Percentiles rank a stretch among this genome's conserved stretches.
These are phyloP conservation scores for Dimargaris verticillata DNA, from an alignment of 192 early-diverging fungal species.

Conservation along the genomic window DNA sequence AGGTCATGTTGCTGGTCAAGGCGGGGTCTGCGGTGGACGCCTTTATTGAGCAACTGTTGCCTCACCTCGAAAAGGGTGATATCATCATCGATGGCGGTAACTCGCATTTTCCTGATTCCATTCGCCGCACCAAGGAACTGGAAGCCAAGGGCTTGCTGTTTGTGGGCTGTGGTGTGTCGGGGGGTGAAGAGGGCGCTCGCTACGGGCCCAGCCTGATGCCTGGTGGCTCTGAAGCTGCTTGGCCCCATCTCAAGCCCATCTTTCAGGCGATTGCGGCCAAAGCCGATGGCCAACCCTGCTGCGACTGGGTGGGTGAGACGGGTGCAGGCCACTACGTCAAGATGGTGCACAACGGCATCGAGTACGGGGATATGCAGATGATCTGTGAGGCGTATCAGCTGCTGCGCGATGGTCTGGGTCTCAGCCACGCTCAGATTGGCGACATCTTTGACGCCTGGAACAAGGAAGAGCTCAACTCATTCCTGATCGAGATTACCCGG, in stretches of 20 bases:
- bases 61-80: slow-evolving; percentile 76
- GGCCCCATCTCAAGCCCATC: slow-evolving; percentile 85
- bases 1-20: slow-evolving; percentile 98
- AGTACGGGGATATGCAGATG: slow-evolving; percentile 99
- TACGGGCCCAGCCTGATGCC: slow-evolving; percentile 95
- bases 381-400: slow-evolving; percentile 91
- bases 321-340: slow-evolving; percentile 99
- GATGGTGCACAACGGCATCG: slow-evolving; percentile 99
- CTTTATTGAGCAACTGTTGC: slow-evolving; percentile 83
- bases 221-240: slow-evolving; percentile 83
- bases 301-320: slow-evolving; percentile 96
- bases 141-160: slow-evolving; percentile 83
- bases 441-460: slow-evolving; percentile 88
- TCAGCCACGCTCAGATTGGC: slow-evolving; percentile 73
- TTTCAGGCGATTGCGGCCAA: slow-evolving; percentile 92
- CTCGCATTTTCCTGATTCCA: slow-evolving; percentile 94
- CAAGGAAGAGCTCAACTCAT: slow-evolving; percentile 92
- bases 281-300: slow-evolving; percentile 81
- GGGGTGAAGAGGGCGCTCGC: slow-evolving; percentile 97
- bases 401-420: slow-evolving; percentile 72
- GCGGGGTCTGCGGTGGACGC: slow-evolving; percentile 85
- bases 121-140: slow-evolving; percentile 77
- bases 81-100: slow-evolving; percentile 99
- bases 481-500: slow-evolving; percentile 89
- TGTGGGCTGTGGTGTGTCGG: slow-evolving; percentile 94